Conservation (phyloP, 805 yeast genomes). For the Pachysolen tannophilus region DNA sequence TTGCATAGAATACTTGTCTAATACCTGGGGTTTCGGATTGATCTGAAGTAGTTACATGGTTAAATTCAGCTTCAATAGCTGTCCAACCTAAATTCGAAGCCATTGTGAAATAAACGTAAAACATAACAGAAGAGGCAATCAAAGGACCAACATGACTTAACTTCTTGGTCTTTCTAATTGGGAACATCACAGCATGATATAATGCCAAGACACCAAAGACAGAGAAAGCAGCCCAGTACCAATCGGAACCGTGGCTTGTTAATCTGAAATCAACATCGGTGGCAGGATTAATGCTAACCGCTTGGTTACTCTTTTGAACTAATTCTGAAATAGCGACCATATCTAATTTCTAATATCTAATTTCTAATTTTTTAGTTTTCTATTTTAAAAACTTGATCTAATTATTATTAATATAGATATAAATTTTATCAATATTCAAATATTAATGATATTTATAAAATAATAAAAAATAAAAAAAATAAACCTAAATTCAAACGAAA, state of each 20-base stretch:
- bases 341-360: background rate
- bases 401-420: background rate
- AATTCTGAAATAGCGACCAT: slow-evolving; percentile 6
- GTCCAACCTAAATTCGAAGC: slow-evolving; percentile 56
- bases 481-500: background rate
- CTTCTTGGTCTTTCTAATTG: slow-evolving; percentile 27
- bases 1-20: slow-evolving; percentile 50
- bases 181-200: slow-evolving; percentile 15
- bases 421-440: background rate
- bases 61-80: slow-evolving; percentile 36
- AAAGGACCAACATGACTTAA: slow-evolving; percentile 32
- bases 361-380: background rate
- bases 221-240: slow-evolving; percentile 60
- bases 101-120: slow-evolving; percentile 44
- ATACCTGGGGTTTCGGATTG: slow-evolving; percentile 17
- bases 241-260: slow-evolving; percentile 53
- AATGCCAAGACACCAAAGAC: slow-evolving; percentile 31
- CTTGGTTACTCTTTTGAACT: slow-evolving; percentile 24
- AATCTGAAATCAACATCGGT: slow-evolving; percentile 39
- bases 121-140: slow-evolving; percentile 29
- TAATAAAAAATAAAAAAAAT: background rate
- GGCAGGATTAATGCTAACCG: slow-evolving; percentile 35
- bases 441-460: background rate
- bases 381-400: background rate
- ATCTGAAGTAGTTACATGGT: slow-evolving; percentile 31